Conservation (phyloP, 2,329 filamentous ascomycete genomes). For the Dactylellina haptotyla region DNA sequence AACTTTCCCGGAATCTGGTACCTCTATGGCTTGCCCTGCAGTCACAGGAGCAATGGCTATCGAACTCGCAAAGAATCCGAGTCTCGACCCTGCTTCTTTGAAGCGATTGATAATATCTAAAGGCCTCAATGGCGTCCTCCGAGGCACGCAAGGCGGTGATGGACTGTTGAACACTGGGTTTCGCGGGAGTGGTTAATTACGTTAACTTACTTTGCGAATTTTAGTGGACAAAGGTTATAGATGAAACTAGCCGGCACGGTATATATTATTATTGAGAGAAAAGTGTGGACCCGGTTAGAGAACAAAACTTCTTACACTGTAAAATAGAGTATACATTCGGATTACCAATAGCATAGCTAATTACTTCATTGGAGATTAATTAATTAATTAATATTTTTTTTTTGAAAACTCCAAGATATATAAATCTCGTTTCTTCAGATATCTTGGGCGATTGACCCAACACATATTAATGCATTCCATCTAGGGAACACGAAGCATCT, state of each 20-base stretch:
- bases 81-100: too few relatives aligned
- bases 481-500: not conserved
- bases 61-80: slow-evolving; percentile 29
- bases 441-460: too few relatives aligned
- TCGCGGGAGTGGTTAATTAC: not conserved
- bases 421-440: too few relatives aligned
- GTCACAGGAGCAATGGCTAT: slow-evolving; percentile 32
- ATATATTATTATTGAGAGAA: too few relatives aligned
- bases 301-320: too few relatives aligned
- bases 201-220: not conserved
- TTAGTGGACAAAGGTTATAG: not conserved
- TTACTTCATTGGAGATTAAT: too few relatives aligned
- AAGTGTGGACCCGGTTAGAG: too few relatives aligned
- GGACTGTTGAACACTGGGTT: slow-evolving; percentile 9
- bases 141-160: not conserved
- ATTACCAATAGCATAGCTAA: too few relatives aligned
- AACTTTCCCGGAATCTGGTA: slow-evolving; percentile 3
- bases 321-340: too few relatives aligned
- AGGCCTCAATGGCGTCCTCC: not conserved
- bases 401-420: too few relatives aligned
- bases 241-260: too few relatives aligned
- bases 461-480: not conserved
- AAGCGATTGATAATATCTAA: slow-evolving; percentile 3
- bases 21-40: slow-evolving; percentile 38
- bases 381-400: too few relatives aligned